These are phyloP conservation scores for Penicillium sp. DNA, from an alignment of 2,329 filamentous ascomycete species.

Conservation along the genomic window DNA sequence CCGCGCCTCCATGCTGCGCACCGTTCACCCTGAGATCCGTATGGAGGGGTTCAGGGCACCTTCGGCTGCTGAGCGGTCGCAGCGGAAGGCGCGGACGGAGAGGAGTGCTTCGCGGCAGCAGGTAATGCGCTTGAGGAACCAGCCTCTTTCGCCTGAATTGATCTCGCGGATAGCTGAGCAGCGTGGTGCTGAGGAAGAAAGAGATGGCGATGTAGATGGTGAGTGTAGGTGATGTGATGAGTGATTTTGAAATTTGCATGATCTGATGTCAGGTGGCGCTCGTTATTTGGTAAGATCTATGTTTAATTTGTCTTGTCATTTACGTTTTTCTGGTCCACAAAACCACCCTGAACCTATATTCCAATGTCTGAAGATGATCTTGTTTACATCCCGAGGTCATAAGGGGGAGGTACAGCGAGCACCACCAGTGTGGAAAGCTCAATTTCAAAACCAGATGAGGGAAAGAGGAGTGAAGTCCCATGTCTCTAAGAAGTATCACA, in stretches of 20 bases:
- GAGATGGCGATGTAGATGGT: neutral
- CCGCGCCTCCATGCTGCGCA: conserved; percentile 7
- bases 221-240: neutral
- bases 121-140: conserved; percentile 5
- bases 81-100: neutral
- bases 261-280: neutral
- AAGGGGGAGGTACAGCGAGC: no score
- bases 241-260: neutral
- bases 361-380: neutral
- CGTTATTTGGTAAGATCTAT: neutral
- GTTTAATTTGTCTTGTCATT: neutral
- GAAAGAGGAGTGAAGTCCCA: conserved; percentile 1
- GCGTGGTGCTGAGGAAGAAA: neutral
- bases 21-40: conserved; percentile 2
- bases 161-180: neutral
- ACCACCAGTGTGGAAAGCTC: no score
- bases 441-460: neutral
- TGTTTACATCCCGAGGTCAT: neutral
- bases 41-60: neutral
- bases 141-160: neutral
- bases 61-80: neutral
- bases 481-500: neutral
- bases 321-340: neutral
- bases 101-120: neutral
- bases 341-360: neutral